These are phyloP conservation scores for Arachnopeziza araneosa DNA, from an alignment of 2,329 filamentous ascomycete species.

Conservation along the genomic window DNA sequence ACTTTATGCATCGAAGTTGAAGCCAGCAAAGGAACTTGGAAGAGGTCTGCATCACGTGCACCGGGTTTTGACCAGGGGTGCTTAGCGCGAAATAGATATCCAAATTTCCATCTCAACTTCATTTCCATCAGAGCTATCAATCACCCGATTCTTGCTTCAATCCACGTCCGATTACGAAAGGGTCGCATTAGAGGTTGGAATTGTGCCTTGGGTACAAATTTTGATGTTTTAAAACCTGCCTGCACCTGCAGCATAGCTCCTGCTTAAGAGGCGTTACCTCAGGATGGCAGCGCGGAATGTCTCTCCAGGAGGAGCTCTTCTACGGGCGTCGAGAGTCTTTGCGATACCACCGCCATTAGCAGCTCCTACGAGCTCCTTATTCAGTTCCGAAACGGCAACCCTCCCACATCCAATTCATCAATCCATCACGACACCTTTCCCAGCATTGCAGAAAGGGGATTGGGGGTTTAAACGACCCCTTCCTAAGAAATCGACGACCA, in stretches of 20 bases:
- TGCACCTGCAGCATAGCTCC: not conserved
- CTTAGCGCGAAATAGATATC: not conserved
- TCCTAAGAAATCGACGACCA: constrained; percentile 68
- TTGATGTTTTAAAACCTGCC: not conserved
- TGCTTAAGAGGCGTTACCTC: not conserved
- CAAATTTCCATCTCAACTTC: not conserved
- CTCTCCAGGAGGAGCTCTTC: constrained; percentile 61
- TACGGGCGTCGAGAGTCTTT: constrained; percentile 86
- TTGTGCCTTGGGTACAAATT: not conserved
- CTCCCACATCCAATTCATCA: constrained; percentile 75
- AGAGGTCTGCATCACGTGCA: not conserved
- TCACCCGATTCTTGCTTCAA: not conserved
- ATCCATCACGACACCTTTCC: constrained; percentile 70
- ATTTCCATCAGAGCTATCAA: not conserved
- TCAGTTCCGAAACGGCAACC: constrained; percentile 64
- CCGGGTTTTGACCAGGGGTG: not conserved
- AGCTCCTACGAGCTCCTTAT: constrained; percentile 42
- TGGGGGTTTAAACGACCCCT: constrained; percentile 90
- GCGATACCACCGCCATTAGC: constrained; percentile 74
- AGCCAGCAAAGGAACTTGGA: not conserved
- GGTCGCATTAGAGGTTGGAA: not conserved
- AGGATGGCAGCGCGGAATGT: constrained; percentile 34
- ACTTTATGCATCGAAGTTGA: no score
- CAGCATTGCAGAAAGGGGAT: constrained; percentile 71
- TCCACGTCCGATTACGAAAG: not conserved